Base-by-base conservation (phyloP, 176 grass and related monocot species). In the Oryza meyeriana region DNA sequence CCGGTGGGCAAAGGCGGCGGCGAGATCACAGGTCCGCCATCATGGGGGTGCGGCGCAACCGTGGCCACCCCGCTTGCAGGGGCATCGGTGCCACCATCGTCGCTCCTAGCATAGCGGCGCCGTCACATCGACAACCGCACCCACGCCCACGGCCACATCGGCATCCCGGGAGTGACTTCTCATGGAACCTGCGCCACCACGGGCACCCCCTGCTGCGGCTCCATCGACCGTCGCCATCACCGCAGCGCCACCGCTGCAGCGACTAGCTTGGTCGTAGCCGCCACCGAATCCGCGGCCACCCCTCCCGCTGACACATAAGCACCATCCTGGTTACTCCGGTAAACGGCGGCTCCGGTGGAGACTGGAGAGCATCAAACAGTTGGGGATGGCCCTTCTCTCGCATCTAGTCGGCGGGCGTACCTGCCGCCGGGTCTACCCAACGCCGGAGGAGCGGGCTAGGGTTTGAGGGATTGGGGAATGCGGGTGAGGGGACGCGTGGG, bases 401-500 rank as follows among this genome's bases (percentile, higher is more conserved):
- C 50, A 26, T 11, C 39, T 47, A 62, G 11, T 12, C 32, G 31
- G 30, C 8, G 40, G n/a, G 10, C 40, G 57, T 2, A 32, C 31
- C 45, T 17, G 64, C 16, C n/a, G n/a, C n/a, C 13, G 73, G 33
- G 61, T 77, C 64, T 61, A 17, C 55, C 3, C 75, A 55, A 50
- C 75, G 17, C 22, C 22, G 2, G 52, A 58, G 68, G 84, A 14
- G 58, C 12, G n/a, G 67, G 68, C 58, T 79, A 85, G 84, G 83
- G 83, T 78, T 71, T 25, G 75, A n/a, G n/a, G 12, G 57, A 7
- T 14, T 16, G 26, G 55, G 41, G 30, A 64, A 71, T 72, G 84
- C 68, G 1, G 58, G 57, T 16, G 67, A 1, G 31, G 7, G 40
- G 16, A 35, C 39, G 39, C n/a, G 22, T 28, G 20, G 39, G 65